Conservation (phyloP, 495 filamentous ascomycete genomes). For the Parachaetomium inaequale region DNA sequence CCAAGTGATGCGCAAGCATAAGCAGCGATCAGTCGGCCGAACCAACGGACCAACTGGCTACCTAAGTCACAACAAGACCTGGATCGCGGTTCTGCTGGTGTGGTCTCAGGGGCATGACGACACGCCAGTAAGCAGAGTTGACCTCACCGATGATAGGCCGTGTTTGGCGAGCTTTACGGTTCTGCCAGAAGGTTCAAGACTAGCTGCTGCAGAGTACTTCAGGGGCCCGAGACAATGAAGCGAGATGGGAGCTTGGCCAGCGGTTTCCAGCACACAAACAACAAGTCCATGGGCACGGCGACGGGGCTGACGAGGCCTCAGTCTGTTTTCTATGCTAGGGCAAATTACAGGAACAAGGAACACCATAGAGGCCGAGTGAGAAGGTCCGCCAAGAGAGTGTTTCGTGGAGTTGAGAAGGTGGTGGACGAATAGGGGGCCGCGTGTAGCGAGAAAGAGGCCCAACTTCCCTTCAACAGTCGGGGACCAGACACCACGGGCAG, state of each 20-base stretch:
- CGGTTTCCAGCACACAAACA: background rate
- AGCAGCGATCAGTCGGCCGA: background rate
- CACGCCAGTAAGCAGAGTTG: background rate
- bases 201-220: background rate
- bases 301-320: background rate
- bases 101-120: background rate
- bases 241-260: background rate
- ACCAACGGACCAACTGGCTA: background rate
- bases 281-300: background rate
- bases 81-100: background rate
- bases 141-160: background rate
- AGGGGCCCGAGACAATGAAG: background rate
- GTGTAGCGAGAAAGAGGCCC: conserved; percentile 22
- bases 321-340: background rate
- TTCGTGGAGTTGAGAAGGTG: conserved; percentile 1
- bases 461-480: background rate
- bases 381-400: conserved; percentile 14
- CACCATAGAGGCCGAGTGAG: background rate
- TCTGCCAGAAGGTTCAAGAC: background rate
- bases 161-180: background rate
- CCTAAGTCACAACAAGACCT: background rate
- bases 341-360: background rate
- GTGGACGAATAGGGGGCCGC: conserved; percentile 23
- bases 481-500: background rate
- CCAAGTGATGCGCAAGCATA: background rate